phyloP scores from a whole-genome alignment of 108 stramenopile species.

The Conticribra guillardii region DNA sequence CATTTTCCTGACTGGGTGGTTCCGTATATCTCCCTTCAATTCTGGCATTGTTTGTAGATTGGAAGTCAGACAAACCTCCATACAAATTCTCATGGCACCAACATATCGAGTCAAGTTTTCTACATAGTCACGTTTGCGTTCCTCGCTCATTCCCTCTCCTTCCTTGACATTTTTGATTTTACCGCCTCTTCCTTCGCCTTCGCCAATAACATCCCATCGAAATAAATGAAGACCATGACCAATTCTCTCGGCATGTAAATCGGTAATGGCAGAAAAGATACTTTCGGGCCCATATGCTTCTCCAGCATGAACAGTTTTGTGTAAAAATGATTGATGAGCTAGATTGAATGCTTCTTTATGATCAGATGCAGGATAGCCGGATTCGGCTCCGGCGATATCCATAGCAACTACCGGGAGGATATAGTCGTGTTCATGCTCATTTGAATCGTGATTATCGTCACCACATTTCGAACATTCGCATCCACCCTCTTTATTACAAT shows the following conservation, averaged over 20 bases:
- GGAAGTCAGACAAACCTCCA: slow-evolving; percentile 45
- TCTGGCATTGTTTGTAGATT: slow-evolving; percentile 48
- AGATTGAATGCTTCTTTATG: slow-evolving; percentile 42
- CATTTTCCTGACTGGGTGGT: slow-evolving; percentile 44
- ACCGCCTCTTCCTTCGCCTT: slow-evolving; percentile 35
- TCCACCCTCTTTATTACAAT: neutral
- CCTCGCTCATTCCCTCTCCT: slow-evolving; percentile 33
- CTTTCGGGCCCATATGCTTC: slow-evolving; percentile 49
- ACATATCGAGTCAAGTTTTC: slow-evolving; percentile 44
- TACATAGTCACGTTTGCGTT: slow-evolving; percentile 31
- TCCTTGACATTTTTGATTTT: slow-evolving; percentile 17
- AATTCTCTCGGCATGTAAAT: slow-evolving; percentile 46
- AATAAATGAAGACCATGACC: slow-evolving; percentile 41
- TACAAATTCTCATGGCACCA: slow-evolving; percentile 42
- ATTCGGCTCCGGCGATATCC: slow-evolving; percentile 39
- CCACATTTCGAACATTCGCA: neutral
- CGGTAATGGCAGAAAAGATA: slow-evolving; percentile 36
- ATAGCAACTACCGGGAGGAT: slow-evolving; percentile 41
- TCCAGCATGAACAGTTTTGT: slow-evolving; percentile 48
- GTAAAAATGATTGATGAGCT: slow-evolving; percentile 43
- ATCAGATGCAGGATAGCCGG: slow-evolving; percentile 40
- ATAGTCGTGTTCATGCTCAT: slow-evolving; percentile 12
- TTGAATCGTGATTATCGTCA: neutral
- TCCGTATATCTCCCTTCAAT: slow-evolving; percentile 31
- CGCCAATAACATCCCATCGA: slow-evolving; percentile 43